Evolutionary conservation across 2,329 filamentous ascomycete species (phyloP).

Genomic region (Botrytis pseudocinerea): DNA sequence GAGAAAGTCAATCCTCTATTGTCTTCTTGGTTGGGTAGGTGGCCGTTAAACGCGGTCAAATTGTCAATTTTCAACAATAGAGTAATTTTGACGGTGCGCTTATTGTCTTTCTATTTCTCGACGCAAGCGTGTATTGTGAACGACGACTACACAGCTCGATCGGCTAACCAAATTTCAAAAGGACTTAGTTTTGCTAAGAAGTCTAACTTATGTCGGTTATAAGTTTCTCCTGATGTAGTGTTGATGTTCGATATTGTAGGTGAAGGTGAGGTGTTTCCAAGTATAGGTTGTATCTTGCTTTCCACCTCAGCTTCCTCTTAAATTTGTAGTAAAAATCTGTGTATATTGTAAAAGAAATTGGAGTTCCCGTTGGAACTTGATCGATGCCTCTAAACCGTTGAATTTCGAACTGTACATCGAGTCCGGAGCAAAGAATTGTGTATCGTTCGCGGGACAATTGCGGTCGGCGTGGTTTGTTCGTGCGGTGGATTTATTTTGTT

Average conservation of each 20-base stretch:
- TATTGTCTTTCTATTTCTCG: background rate
- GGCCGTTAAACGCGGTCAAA: background rate
- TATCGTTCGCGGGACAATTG: background rate
- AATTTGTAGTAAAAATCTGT: conserved; percentile 23
- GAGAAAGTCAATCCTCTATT: background rate
- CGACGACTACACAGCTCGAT: background rate
- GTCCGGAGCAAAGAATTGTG: conserved; percentile 12
- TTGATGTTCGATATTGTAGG: background rate
- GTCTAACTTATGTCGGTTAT: background rate
- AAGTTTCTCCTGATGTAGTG: background rate
- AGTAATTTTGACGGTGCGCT: background rate
- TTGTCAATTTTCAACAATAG: background rate
- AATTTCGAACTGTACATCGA: conserved; percentile 30
- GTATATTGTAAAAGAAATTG: conserved; percentile 36
- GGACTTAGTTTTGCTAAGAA: background rate
- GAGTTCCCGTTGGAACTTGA: conserved; percentile 34
- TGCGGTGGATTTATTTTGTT: background rate
- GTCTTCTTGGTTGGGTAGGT: background rate
- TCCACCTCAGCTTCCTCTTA: conserved; percentile 23
- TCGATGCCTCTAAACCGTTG: conserved; percentile 27
- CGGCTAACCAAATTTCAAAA: background rate
- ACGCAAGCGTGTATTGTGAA: background rate
- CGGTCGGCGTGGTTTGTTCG: background rate
- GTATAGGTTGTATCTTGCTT: conserved; percentile 3
- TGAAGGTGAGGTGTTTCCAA: conserved; percentile 13